Evolutionary conservation across 2,329 filamentous ascomycete genomes (phyloP), one percentile per base, ranked within the genome.

Genomic region (Bimuria novae-zelandiae): DNA sequence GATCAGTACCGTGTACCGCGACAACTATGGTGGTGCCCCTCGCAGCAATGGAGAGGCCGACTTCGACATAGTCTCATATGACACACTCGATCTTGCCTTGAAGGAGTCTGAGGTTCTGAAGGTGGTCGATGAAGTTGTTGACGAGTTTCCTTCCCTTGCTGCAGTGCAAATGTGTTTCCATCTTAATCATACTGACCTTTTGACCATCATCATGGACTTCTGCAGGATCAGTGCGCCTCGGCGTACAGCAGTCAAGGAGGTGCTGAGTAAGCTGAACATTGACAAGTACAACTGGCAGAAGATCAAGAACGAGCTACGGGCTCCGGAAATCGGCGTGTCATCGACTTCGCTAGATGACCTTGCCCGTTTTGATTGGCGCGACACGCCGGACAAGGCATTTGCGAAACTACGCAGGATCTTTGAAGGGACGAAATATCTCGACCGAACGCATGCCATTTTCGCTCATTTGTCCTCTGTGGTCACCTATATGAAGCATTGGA

Each of bases 101-200:
- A 95, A 96, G 66, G 94, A 99, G 73, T 93, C 93, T 0, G 93
- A 97, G 73, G 88, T 92, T 0, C 84, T 99, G 62, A 97, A 97
- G 65, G 92, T 97, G 2, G 78, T 97, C 19, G 94, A 99, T 69
- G 94, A 99, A 70, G 89, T 97, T 35, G 83, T 95, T 14, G 82
- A 86, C 43, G 83, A 88, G 4, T 92, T 97, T 58, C 92, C 92
- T 0, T 85, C 87, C 2, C 79, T 96, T 11, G 82, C 84, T 8
- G 81, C 84, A 0, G 82, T 82, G 2, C 84, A 86, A 22, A 91
- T 97, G 85, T 95, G 89, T 67, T 95, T 97, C 62, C 87, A 96
- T 60, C 74, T 99, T 30, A 94, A 94, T 43, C 94, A 99, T 69
- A 90, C 90, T 0, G 88, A 92, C 69, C 80, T 99, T 3, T 77